Percentiles rank a stretch among this genome's conserved stretches.
phyloP scores from a whole-genome alignment of 148 eudicot genomes.

The Oxyria digyna region DNA sequence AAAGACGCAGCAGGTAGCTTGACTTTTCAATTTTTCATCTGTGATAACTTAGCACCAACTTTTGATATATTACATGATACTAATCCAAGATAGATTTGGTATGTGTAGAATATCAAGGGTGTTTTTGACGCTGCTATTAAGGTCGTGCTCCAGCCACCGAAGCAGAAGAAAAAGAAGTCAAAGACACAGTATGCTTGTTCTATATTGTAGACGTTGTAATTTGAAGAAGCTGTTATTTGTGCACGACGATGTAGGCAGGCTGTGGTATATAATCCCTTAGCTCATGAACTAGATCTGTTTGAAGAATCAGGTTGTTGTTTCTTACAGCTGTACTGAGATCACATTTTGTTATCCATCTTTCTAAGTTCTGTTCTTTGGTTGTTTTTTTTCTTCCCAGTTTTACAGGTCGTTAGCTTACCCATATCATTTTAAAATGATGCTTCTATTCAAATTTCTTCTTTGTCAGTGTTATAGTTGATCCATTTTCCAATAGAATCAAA shows the following conservation, averaged over 20 bases:
- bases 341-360: no score
- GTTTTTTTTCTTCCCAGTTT: no score
- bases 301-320: conserved; percentile 26
- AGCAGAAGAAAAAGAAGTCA: conserved; percentile 89
- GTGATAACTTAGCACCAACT: neutral
- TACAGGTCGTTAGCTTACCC: no score
- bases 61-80: neutral
- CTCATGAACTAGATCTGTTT: conserved; percentile 18
- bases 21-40: neutral
- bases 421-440: neutral
- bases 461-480: neutral
- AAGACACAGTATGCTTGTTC: conserved; percentile 77
- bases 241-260: conserved; percentile 40
- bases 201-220: conserved; percentile 63
- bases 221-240: neutral
- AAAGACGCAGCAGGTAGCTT: conserved; percentile 63
- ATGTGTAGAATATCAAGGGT: conserved; percentile 61
- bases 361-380: no score
- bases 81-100: neutral
- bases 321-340: no score
- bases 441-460: neutral
- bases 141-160: conserved; percentile 95
- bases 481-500: no score
- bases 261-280: conserved; percentile 15
- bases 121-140: conserved; percentile 96